Base-by-base conservation (phyloP, 768 basidiomycete genomes). In the Psilocybe sp. region DNA sequence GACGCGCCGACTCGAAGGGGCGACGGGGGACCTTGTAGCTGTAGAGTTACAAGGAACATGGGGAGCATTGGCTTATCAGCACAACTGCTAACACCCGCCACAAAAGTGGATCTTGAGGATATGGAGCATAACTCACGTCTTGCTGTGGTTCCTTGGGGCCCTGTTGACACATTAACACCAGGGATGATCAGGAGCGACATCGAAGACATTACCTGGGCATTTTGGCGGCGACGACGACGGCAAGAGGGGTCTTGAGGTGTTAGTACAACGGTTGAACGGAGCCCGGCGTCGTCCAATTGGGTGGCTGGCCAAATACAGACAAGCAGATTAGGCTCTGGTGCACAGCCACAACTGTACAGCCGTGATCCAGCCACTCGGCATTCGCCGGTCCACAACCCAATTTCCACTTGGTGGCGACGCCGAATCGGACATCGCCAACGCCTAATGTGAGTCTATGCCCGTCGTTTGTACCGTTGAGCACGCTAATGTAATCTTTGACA, bases 11-110 rank as follows among this genome's bases (percentile, higher is more conserved):
- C 78, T 89, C 92, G 75, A 86, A 98, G 70, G 96, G 87, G 70
- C 96, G 85, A 81, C 86, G 92, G 67, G 96, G 96, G 83, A 97
- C 95, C 84, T 98, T 97, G 80, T 96, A 97, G 76, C 92, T 92
- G 71, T 71, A 71, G 63, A 67, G 78, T 75, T 60, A 63, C 60
- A 57, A 55, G 64, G 48, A 69, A 73, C 67, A 74, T 79, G 77
- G 81, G 82, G 81, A 81, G 81, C 74, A 69, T 65, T 63, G 79
- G 82, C 79, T 75, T 68, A 64, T 85, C 75, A 86, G 80, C 78
- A 75, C 78, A 66, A 71, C 70, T 73, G 76, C 67, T 62, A 65
- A 67, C 78, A 78, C 80, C 78, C 77, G 82, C 81, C 79, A 80
- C 82, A 73, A 66, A 28, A 66, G 84, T 85, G 84, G 81, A 82